These are phyloP conservation scores for Fusarium fujikuroi DNA, from an alignment of 2,329 filamentous ascomycete genomes.

Conservation along the genomic window DNA sequence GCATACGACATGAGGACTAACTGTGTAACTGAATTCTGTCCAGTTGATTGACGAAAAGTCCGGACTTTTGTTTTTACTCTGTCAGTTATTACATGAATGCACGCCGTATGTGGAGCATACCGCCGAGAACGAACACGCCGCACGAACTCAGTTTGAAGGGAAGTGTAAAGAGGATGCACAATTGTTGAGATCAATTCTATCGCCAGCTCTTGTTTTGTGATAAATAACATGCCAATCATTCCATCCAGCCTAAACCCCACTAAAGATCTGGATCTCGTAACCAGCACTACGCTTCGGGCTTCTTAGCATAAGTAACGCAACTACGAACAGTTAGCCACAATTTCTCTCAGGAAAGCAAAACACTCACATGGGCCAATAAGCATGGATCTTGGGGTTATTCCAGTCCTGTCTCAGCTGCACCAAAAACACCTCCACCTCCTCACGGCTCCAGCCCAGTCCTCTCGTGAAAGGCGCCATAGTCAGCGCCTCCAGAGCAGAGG, in stretches of 20 bases:
- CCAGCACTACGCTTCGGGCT: conserved; percentile 11
- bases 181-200: background rate
- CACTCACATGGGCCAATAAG: conserved; percentile 37
- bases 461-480: conserved; percentile 46
- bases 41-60: too few relatives aligned
- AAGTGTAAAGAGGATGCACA: background rate
- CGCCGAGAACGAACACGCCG: background rate
- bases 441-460: conserved; percentile 28
- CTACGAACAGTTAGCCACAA: conserved; percentile 10
- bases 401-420: conserved; percentile 19
- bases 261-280: background rate
- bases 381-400: conserved; percentile 30
- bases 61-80: rapidly evolving
- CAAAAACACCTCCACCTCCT: conserved; percentile 30
- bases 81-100: background rate
- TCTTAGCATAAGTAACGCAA: conserved; percentile 29
- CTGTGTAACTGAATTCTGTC: rapidly evolving
- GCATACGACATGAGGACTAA: rapidly evolving
- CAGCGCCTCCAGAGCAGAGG: conserved; percentile 43
- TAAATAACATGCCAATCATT: background rate
- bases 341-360: rapidly evolving
- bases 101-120: background rate
- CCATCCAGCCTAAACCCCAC: background rate
- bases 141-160: background rate
- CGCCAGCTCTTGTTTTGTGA: rapidly evolving